These are phyloP conservation scores for Teratosphaeriaceae sp. DNA, from an alignment of 2,329 filamentous ascomycete genomes.

Conservation along the genomic window DNA sequence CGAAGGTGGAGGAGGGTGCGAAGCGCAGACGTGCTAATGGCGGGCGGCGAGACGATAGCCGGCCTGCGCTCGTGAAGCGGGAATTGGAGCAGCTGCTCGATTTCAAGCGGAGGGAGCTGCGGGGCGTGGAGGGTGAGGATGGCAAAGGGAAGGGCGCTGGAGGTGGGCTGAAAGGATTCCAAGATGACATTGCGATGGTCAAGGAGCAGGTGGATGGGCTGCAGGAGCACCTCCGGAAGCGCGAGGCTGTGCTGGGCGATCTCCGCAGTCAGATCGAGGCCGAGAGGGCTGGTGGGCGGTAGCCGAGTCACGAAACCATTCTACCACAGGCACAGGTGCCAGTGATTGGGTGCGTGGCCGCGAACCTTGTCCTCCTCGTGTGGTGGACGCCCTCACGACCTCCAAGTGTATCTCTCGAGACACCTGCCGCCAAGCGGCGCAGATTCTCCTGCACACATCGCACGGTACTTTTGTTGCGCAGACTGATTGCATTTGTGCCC, in stretches of 20 bases:
- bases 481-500: too few species aligned
- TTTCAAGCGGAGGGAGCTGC: constrained; percentile 78
- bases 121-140: constrained; percentile 66
- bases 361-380: too few species aligned
- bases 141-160: constrained; percentile 64
- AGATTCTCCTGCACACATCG: too few species aligned
- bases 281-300: constrained; percentile 43
- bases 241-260: constrained; percentile 69
- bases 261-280: constrained; percentile 78
- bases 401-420: too few species aligned
- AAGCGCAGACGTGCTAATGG: constrained; percentile 38
- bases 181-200: constrained; percentile 84
- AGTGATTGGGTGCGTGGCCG: too few species aligned
- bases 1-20: constrained; percentile 67
- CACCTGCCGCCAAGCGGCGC: too few species aligned
- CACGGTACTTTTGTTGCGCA: too few species aligned
- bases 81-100: constrained; percentile 92
- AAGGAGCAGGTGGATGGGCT: constrained; percentile 89
- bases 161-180: constrained; percentile 65
- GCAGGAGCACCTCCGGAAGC: constrained; percentile 70
- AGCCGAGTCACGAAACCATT: too few species aligned
- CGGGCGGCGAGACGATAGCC: constrained; percentile 58
- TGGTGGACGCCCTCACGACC: too few species aligned
- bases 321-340: too few species aligned
- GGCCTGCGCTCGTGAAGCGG: constrained; percentile 86